These are phyloP conservation scores for Sphagnum fallax DNA, from an alignment of 228 moss, liverwort and hornwort species.

Conservation along the genomic window DNA sequence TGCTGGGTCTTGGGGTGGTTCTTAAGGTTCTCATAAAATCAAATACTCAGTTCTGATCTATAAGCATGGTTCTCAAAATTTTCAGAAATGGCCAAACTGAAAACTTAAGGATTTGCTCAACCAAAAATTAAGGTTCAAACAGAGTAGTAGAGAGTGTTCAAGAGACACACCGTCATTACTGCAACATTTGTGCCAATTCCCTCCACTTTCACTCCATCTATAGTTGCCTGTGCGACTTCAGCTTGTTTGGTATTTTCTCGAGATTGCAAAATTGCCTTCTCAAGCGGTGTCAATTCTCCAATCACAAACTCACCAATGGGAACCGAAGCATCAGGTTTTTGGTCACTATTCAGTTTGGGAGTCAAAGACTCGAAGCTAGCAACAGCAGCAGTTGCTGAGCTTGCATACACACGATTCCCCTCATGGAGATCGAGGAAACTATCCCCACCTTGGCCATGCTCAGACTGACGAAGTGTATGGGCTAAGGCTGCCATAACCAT, in stretches of 20 bases:
- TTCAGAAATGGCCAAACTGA: no score
- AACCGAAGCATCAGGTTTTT: slow-evolving; percentile 37
- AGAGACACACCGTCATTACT: slow-evolving; percentile 54
- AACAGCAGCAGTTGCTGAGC: slow-evolving; percentile 53
- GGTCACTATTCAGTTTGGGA: slow-evolving; percentile 26
- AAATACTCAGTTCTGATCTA: no score
- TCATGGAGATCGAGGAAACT: slow-evolving; percentile 51
- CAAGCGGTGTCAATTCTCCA: slow-evolving; percentile 65
- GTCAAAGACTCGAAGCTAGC: slow-evolving; percentile 46
- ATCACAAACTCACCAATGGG: slow-evolving; percentile 59
- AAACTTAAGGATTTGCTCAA: neutral
- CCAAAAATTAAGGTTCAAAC: neutral
- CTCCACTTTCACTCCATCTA: slow-evolving; percentile 83
- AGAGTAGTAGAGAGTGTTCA: neutral
- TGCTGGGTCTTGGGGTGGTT: no score
- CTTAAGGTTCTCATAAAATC: no score
- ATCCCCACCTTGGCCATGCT: slow-evolving; percentile 26
- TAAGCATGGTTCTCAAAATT: no score
- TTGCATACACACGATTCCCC: slow-evolving; percentile 26
- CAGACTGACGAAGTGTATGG: slow-evolving; percentile 55
- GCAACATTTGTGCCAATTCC: slow-evolving; percentile 89
- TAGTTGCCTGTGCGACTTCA: slow-evolving; percentile 65
- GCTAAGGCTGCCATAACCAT: slow-evolving; percentile 85
- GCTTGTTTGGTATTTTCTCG: slow-evolving; percentile 63
- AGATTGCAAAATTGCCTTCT: slow-evolving; percentile 64